Base-by-base conservation (phyloP, 139 green algal species). In the Chlamydomonas schloesseri region DNA sequence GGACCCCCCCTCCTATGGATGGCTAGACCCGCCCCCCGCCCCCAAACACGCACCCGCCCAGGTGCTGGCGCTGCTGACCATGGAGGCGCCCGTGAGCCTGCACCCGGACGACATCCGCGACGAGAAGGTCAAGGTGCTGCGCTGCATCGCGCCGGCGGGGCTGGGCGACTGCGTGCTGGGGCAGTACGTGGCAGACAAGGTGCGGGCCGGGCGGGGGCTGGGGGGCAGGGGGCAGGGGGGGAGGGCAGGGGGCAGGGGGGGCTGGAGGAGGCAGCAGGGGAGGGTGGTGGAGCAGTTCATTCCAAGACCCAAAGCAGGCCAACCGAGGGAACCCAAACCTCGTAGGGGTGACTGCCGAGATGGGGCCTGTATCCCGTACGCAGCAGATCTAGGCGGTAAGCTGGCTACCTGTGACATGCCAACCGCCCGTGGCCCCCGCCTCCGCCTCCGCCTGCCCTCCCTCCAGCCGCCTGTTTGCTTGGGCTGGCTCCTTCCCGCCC, bases 101-200 rank as follows among this genome's bases (percentile, higher is more conserved):
- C 92, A 95, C 77, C 93, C 97, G 1, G 97, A 99, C 69, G 97
- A 99, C 93, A 97, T 99, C 64, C 94, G 98, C 5, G 95, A 99
- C 82, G 97, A 98, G 87, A 99, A 99, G 91, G 65, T 81, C 73
- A 80, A 88, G 83, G 83, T 99, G 65, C 92, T 99, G 84, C 90
- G 96, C 34, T 96, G 90, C 87, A 95, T 99, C 17, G 31, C 85
- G 26, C 91, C 94, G 0, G 84, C 97, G 11, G 80, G 68, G 11
- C 33, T 79, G 29, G 89, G 96, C 24, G 89, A 93, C 64, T 84
- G 68, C 28, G 94, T 99, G 60, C 88, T 99, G 71, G 98, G 97
- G 53, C 98, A 99, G 91, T 99, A 99, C 93, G 90, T 78, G 4
- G 94, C 89, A 31, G 90, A 76, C 28, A 31, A 84, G 78, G 78